phyloP scores from a whole-genome alignment of 2,329 filamentous ascomycete species.

The Lojkania enalia region DNA sequence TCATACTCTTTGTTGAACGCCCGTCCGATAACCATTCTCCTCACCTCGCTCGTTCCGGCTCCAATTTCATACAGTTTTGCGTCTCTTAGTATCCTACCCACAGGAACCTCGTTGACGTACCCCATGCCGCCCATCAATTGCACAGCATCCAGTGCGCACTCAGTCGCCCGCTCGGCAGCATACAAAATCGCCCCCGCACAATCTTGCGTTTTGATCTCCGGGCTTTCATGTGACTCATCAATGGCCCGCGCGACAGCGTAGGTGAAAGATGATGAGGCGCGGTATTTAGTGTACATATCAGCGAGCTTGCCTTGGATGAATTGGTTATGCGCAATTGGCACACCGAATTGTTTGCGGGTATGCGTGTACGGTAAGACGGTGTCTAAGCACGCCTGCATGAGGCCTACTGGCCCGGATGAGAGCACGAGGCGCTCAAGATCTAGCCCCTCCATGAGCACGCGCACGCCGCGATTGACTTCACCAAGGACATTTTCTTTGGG shows the following conservation, averaged over 20 bases:
- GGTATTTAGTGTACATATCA: constrained; percentile 96
- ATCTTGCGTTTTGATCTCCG: constrained; percentile 76
- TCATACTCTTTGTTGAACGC: constrained; percentile 87
- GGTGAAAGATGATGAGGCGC: constrained; percentile 83
- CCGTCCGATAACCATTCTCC: constrained; percentile 90
- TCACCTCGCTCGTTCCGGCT: constrained; percentile 90
- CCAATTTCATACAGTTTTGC: constrained; percentile 93
- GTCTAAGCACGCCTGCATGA: constrained; percentile 93
- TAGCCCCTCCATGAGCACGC: constrained; percentile 92
- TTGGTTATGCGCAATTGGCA: constrained; percentile 88
- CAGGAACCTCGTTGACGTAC: constrained; percentile 93
- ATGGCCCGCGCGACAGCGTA: constrained; percentile 79
- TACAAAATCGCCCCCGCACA: constrained; percentile 94
- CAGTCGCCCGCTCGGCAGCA: constrained; percentile 86
- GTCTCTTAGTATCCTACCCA: constrained; percentile 78
- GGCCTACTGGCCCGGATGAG: constrained; percentile 83
- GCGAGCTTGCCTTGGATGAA: constrained; percentile 90
- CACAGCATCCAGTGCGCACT: constrained; percentile 83
- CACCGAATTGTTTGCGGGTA: constrained; percentile 83
- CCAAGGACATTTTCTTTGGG: constrained; percentile 82
- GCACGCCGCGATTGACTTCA: constrained; percentile 76
- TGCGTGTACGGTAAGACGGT: constrained; percentile 87
- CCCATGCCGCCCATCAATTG: constrained; percentile 95
- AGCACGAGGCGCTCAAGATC: constrained; percentile 93
- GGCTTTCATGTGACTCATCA: constrained; percentile 60